Evolutionary conservation across 352 stramenopile species (phyloP).

Genomic region (Phytopythium vexans): DNA sequence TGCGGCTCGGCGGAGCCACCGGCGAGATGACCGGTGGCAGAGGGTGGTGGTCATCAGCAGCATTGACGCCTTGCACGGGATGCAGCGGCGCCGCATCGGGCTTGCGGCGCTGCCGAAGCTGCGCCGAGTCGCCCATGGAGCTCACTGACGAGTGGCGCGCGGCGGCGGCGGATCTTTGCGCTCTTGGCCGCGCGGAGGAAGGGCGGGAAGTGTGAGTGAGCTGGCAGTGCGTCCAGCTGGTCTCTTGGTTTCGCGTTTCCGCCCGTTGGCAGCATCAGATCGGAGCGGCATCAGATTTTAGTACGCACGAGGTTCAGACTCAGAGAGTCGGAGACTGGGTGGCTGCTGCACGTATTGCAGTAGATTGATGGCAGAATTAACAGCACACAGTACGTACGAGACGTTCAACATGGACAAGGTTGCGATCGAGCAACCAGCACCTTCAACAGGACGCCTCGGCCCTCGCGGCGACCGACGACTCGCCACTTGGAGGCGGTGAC

Average conservation of each 20-base stretch:
- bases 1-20: neutral
- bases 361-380: neutral
- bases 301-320: neutral
- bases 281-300: neutral
- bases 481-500: neutral
- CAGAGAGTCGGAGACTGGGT: neutral
- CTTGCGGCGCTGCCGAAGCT: slow-evolving; percentile 5
- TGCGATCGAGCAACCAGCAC: neutral
- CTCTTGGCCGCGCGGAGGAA: neutral
- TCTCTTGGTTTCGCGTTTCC: no score
- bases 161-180: neutral
- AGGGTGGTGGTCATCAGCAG: neutral
- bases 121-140: neutral
- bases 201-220: neutral
- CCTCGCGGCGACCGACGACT: no score
- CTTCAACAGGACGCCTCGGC: no score
- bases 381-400: neutral
- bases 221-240: no score
- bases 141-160: no score
- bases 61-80: neutral
- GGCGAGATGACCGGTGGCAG: neutral
- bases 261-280: neutral
- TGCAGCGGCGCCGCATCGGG: neutral
- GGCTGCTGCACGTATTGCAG: neutral
- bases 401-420: no score